These are phyloP conservation scores for Calonectria pseudoturangicola DNA, from an alignment of 2,329 filamentous ascomycete species.

Conservation along the genomic window DNA sequence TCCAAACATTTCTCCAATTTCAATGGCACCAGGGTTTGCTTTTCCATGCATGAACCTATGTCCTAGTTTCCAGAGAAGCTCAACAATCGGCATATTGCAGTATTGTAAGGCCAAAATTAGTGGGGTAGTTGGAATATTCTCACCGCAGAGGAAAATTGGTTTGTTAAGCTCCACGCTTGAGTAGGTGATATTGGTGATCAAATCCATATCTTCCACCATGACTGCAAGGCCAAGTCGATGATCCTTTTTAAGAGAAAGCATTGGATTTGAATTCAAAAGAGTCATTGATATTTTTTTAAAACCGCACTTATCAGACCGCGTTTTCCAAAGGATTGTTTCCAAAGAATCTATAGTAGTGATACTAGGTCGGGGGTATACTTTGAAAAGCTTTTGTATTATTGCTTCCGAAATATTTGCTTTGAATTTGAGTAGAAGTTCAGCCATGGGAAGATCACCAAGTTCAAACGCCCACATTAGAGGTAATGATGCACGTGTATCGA, in stretches of 20 bases:
- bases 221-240: not conserved
- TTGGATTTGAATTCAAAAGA: not conserved
- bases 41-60: not conserved
- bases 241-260: not conserved
- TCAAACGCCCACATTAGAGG: not conserved
- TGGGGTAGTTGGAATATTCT: not conserved
- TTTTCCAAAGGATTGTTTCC: not conserved
- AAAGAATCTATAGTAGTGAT: no score
- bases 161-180: not conserved
- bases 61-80: not conserved
- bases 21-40: not conserved
- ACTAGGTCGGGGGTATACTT: not conserved
- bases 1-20: not conserved
- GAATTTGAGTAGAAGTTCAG: not conserved
- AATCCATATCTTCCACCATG: not conserved
- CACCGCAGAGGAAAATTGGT: not conserved
- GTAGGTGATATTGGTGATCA: not conserved
- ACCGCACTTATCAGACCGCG: not conserved
- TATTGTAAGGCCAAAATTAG: not conserved
- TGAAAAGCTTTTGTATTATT: not conserved
- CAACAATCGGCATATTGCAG: not conserved
- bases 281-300: not conserved
- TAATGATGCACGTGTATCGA: not conserved
- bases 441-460: not conserved
- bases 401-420: not conserved